Conservation (phyloP, 108 stramenopile species). For the Nannochloropsis gaditana region DNA sequence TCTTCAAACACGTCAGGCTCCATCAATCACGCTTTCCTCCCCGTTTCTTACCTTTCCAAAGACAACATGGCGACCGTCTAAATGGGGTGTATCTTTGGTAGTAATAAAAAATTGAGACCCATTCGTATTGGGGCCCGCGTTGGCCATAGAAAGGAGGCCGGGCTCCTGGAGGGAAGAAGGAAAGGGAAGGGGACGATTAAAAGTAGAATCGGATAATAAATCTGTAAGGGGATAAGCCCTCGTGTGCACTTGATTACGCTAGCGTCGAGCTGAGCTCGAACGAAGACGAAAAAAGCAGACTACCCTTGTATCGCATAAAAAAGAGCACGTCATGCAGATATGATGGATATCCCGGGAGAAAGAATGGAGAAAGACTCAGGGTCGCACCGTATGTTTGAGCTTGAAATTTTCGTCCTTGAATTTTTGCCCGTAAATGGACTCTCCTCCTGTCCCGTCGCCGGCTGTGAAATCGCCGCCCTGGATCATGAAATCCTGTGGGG, state of each 20-base stretch:
- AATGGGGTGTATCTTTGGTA: constrained; percentile 35
- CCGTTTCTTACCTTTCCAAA: neutral
- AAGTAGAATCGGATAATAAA: no score
- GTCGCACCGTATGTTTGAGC: constrained; percentile 61
- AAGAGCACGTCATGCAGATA: no score
- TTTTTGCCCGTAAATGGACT: constrained; percentile 61
- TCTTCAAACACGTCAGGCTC: no score
- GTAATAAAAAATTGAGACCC: constrained; percentile 80
- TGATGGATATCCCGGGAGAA: neutral
- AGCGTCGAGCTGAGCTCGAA: no score
- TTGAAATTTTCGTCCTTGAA: constrained; percentile 60
- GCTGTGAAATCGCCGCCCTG: constrained; percentile 76
- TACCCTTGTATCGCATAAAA: no score
- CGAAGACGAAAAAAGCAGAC: no score
- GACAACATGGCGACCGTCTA: constrained; percentile 38
- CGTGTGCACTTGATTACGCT: no score
- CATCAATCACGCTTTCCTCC: neutral
- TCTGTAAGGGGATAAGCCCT: no score
- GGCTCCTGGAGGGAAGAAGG: constrained; percentile 37
- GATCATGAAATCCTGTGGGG: constrained; percentile 42
- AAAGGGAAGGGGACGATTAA: constrained; percentile 39
- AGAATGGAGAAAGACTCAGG: constrained; percentile 49
- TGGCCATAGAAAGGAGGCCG: constrained; percentile 47
- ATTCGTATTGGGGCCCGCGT: constrained; percentile 84
- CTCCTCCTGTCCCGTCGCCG: constrained; percentile 70